phyloP scores from a whole-genome alignment of 2,329 filamentous ascomycete genomes.

The Zasmidium angulare region DNA sequence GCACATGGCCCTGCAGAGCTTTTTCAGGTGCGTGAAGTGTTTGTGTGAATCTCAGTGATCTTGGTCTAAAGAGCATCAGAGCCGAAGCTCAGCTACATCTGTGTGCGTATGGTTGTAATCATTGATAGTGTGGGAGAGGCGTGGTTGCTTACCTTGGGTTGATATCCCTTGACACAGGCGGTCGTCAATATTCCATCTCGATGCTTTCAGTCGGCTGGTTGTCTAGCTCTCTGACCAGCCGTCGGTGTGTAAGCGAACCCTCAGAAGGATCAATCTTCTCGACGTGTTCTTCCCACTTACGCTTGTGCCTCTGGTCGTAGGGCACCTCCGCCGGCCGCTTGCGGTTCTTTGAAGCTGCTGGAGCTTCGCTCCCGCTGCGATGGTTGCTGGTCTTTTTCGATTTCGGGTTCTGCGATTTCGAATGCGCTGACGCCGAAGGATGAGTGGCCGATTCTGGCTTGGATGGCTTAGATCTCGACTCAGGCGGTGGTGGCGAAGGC shows the following conservation, averaged over 20 bases:
- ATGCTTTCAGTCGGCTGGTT: slow-evolving; percentile 39
- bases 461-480: too few relatives aligned
- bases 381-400: slow-evolving; percentile 16
- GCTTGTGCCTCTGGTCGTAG: slow-evolving; percentile 34
- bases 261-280: slow-evolving; percentile 38
- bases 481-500: not conserved
- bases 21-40: not conserved
- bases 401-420: not conserved
- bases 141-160: not conserved
- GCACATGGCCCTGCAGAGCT: too few relatives aligned
- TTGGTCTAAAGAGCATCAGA: not conserved
- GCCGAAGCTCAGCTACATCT: not conserved
- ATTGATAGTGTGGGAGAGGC: not conserved
- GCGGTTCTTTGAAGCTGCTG: slow-evolving; percentile 15
- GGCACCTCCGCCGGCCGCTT: slow-evolving; percentile 25
- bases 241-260: slow-evolving; percentile 44
- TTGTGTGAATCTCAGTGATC: not conserved
- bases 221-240: slow-evolving; percentile 47
- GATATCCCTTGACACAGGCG: not conserved
- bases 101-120: not conserved
- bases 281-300: slow-evolving; percentile 38
- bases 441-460: too few relatives aligned
- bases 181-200: slow-evolving; percentile 49
- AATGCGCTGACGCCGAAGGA: too few relatives aligned
- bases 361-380: slow-evolving; percentile 22